Percentiles rank a stretch among this genome's conserved stretches.
These are phyloP conservation scores for Zygotorulaspora florentina DNA, from an alignment of 805 yeast species.

Conservation along the genomic window DNA sequence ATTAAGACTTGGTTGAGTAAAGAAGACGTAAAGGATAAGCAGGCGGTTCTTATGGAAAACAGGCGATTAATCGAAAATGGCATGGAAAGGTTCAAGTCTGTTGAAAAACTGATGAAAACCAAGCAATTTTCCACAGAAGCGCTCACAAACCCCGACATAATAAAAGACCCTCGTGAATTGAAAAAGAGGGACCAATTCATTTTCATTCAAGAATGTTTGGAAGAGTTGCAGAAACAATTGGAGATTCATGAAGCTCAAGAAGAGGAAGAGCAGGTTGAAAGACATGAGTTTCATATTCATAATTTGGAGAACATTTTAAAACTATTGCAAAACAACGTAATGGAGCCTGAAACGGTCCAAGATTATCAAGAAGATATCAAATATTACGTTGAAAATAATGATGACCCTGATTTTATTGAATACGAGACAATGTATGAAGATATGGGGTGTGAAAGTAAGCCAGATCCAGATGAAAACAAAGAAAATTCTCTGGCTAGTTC, in stretches of 20 bases:
- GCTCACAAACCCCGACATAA: slow-evolving; percentile 59
- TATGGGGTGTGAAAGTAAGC: slow-evolving; percentile 47
- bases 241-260: slow-evolving; percentile 75
- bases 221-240: slow-evolving; percentile 74
- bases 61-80: slow-evolving; percentile 65
- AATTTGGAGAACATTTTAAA: slow-evolving; percentile 75
- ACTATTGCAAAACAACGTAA: slow-evolving; percentile 70
- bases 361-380: slow-evolving; percentile 83
- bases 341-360: slow-evolving; percentile 73
- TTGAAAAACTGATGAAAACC: slow-evolving; percentile 88
- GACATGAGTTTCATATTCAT: slow-evolving; percentile 74
- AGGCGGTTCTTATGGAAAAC: slow-evolving; percentile 67
- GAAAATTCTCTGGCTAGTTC: slow-evolving; percentile 13
- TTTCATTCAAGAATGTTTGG: slow-evolving; percentile 67
- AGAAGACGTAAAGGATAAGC: slow-evolving; percentile 87
- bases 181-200: slow-evolving; percentile 69
- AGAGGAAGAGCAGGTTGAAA: slow-evolving; percentile 55
- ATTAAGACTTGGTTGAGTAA: slow-evolving; percentile 92
- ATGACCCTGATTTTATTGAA: slow-evolving; percentile 87
- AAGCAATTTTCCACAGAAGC: slow-evolving; percentile 95
- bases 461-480: slow-evolving; percentile 46
- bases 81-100: slow-evolving; percentile 94
- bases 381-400: slow-evolving; percentile 90
- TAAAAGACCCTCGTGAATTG: slow-evolving; percentile 70
- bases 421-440: slow-evolving; percentile 91